phyloP scores from a whole-genome alignment of 257 asterid species.

The Jaltomata sinuosa region DNA sequence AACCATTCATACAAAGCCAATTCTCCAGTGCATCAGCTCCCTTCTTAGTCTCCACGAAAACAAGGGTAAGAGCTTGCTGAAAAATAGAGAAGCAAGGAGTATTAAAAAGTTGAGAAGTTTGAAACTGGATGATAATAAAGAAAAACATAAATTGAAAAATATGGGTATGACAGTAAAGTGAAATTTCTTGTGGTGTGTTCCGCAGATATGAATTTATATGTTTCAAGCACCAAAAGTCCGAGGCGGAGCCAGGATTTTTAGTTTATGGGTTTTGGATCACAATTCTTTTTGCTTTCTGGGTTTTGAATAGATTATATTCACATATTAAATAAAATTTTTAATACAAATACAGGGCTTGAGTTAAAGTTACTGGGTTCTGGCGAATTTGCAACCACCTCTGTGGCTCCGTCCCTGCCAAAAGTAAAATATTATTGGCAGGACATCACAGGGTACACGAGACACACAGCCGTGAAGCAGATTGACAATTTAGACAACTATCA shows the following conservation, averaged over 20 bases:
- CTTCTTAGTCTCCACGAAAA: conserved; percentile 92
- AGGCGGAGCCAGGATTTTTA: neutral
- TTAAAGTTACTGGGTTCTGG: neutral
- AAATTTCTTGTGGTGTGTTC: neutral
- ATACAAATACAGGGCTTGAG: neutral
- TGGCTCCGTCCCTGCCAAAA: neutral
- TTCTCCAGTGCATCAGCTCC: conserved; percentile 95
- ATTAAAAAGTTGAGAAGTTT: neutral
- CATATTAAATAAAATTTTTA: neutral
- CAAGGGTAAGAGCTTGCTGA: conserved; percentile 85
- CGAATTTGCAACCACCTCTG: neutral
- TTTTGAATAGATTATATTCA: neutral
- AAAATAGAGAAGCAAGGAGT: conserved; percentile 14
- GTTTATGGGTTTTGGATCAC: neutral
- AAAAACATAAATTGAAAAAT: neutral
- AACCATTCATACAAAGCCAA: conserved; percentile 79
- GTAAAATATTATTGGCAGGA: neutral
- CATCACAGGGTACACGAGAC: neutral
- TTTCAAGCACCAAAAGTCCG: neutral
- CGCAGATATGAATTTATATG: neutral
- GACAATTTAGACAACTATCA: neutral
- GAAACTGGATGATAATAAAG: neutral
- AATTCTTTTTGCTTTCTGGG: neutral
- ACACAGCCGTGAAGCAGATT: neutral
- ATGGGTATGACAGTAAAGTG: neutral